Evolutionary conservation across 1,139 yeast species (phyloP).

Genomic region (Nakaseomyces sp.): DNA sequence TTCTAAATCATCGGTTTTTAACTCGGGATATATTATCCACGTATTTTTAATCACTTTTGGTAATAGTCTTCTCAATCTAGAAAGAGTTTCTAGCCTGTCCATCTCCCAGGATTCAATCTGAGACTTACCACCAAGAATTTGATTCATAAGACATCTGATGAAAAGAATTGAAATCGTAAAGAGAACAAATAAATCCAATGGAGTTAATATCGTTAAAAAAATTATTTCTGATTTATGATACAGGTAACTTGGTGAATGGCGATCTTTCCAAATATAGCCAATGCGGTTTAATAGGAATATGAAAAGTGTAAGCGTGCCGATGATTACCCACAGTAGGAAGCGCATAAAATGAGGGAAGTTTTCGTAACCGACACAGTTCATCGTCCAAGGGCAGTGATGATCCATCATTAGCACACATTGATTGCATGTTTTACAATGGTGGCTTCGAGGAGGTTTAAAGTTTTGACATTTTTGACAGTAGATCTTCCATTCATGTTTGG

Average conservation of each 20-base stretch:
- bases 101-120: slow-evolving; percentile 91
- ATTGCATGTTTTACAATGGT: slow-evolving; percentile 62
- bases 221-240: slow-evolving; percentile 46
- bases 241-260: slow-evolving; percentile 53
- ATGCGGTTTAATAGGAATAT: slow-evolving; percentile 39
- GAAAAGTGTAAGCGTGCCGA: slow-evolving; percentile 45
- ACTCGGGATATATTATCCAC: slow-evolving; percentile 17
- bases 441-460: slow-evolving; percentile 69
- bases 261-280: slow-evolving; percentile 40
- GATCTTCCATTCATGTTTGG: slow-evolving; percentile 41
- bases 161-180: slow-evolving; percentile 51
- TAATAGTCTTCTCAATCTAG: slow-evolving; percentile 17
- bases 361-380: slow-evolving; percentile 70
- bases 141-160: slow-evolving; percentile 51
- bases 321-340: slow-evolving; percentile 60
- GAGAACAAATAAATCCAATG: slow-evolving; percentile 51
- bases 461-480: slow-evolving; percentile 59
- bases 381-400: slow-evolving; percentile 85
- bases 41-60: slow-evolving; percentile 21
- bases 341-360: slow-evolving; percentile 80
- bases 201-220: slow-evolving; percentile 47
- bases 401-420: slow-evolving; percentile 71
- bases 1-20: slow-evolving; percentile 9
- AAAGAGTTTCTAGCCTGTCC: slow-evolving; percentile 58
- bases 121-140: slow-evolving; percentile 62